Base-by-base conservation (phyloP, 345 rosid genomes). In the Arabis alpina region DNA sequence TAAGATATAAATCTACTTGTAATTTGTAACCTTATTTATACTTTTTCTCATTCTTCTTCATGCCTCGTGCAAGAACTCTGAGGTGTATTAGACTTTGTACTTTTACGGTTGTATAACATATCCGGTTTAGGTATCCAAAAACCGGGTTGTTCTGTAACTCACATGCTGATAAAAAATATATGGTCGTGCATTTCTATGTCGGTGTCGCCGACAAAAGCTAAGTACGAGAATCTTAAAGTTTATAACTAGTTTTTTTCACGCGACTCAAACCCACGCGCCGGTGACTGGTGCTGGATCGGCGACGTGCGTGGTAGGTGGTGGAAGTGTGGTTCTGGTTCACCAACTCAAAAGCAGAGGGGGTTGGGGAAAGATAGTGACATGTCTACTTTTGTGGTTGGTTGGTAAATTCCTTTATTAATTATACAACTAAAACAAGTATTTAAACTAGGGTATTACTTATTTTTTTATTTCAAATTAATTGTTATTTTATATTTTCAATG, bases 341-440 rank as follows among this genome's bases (percentile, higher is more conserved):
- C 77, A 6, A 65, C 77, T 50, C 5, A 49, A 70, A 61, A 61
- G 42, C 34, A 45, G 49, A 64, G 64, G 49, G 69, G 64, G 79
- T 68, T 75, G 79, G 70, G 19, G 79, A 75, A 23, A 2, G 79
- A 75, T 56, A 40, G 5, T 7, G 74, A 75, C 79, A 37, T 23
- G 23, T 57, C 25, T 41, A 24, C 66, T 28, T 44, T 16, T n/a
- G n/a, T n/a, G n/a, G n/a, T n/a, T n/a, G n/a, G n/a, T n/a, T n/a
- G n/a, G n/a, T n/a, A n/a, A n/a, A n/a, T n/a, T n/a, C n/a, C n/a
- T n/a, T n/a, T n/a, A n/a, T n/a, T n/a, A n/a, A n/a, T n/a, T n/a
- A n/a, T n/a, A n/a, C n/a, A n/a, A n/a, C n/a, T n/a, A n/a, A n/a
- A n/a, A n/a, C n/a, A n/a, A n/a, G n/a, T n/a, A n/a, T n/a, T n/a